phyloP scores from a whole-genome alignment of 2,329 filamentous ascomycete species.

The Diaporthe citri region DNA sequence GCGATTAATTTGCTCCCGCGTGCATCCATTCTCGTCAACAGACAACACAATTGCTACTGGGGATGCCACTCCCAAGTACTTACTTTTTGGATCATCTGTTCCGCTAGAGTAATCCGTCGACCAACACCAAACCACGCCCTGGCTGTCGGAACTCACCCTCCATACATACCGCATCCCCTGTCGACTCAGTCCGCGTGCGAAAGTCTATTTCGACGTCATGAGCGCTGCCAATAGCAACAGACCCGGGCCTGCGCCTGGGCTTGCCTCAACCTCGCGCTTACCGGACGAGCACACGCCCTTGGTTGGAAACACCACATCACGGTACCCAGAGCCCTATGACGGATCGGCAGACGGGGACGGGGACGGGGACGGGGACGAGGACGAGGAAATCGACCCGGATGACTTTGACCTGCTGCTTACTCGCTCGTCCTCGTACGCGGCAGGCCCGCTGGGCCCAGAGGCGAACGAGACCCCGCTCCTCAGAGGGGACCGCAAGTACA shows the following conservation, averaged over 20 bases:
- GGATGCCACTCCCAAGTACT: neutral
- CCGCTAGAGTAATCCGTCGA: neutral
- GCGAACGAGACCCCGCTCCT: slow-evolving; percentile 56
- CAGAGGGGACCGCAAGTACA: slow-evolving; percentile 49
- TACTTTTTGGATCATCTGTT: neutral
- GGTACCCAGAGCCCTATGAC: neutral
- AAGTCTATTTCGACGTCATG: slow-evolving; percentile 14
- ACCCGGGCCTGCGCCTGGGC: neutral
- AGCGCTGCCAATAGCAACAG: neutral
- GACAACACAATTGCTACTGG: neutral
- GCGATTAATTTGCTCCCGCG: neutral
- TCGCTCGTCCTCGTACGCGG: slow-evolving; percentile 53
- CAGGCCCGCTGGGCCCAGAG: slow-evolving; percentile 57
- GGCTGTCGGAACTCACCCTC: neutral
- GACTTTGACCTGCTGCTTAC: slow-evolving; percentile 55
- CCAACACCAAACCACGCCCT: neutral
- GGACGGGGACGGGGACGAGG: too few relatives aligned
- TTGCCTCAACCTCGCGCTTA: neutral
- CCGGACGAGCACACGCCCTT: slow-evolving; percentile 38
- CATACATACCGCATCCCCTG: too few relatives aligned
- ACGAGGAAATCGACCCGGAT: slow-evolving; percentile 48
- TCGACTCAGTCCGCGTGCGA: neutral
- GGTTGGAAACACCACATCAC: slow-evolving; percentile 24
- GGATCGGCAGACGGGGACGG: slow-evolving; percentile 21
- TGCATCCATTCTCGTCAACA: neutral